These are phyloP conservation scores for Digitaria exilis DNA, from an alignment of 202 grass and related monocot species.

Conservation along the genomic window DNA sequence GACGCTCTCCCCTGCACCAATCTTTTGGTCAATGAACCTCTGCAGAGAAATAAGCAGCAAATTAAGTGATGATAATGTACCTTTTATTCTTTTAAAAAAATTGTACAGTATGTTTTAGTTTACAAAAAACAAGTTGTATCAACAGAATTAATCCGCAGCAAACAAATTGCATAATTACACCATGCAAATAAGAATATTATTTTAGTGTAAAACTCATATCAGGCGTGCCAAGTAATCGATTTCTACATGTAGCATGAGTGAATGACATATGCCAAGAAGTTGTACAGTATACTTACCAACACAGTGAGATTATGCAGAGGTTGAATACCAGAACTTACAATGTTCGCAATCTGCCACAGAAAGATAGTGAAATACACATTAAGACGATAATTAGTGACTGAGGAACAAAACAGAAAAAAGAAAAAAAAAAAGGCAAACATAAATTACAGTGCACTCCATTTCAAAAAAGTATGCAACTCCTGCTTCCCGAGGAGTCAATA, in stretches of 20 bases:
- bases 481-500: too few relatives aligned
- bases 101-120: conserved; percentile 16
- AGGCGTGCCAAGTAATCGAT: conserved; percentile 15
- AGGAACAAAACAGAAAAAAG: neutral
- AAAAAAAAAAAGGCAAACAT: neutral
- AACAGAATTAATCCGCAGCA: conserved; percentile 18
- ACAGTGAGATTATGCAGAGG: conserved; percentile 66
- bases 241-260: neutral
- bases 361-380: conserved; percentile 36
- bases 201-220: conserved; percentile 16
- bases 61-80: conserved; percentile 13
- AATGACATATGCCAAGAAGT: conserved; percentile 16
- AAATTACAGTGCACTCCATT: too few relatives aligned
- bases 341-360: conserved; percentile 69
- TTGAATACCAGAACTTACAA: conserved; percentile 86
- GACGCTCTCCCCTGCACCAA: conserved; percentile 62
- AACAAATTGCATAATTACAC: conserved; percentile 6
- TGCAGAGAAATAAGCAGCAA: conserved; percentile 42
- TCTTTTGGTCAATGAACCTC: conserved; percentile 77
- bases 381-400: neutral
- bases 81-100: conserved; percentile 24
- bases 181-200: conserved; percentile 2
- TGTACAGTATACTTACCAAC: conserved; percentile 49
- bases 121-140: conserved; percentile 3
- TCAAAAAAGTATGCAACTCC: too few relatives aligned